phyloP scores from a whole-genome alignment of 108 stramenopile species.

The Halocafeteria seosinensis region DNA sequence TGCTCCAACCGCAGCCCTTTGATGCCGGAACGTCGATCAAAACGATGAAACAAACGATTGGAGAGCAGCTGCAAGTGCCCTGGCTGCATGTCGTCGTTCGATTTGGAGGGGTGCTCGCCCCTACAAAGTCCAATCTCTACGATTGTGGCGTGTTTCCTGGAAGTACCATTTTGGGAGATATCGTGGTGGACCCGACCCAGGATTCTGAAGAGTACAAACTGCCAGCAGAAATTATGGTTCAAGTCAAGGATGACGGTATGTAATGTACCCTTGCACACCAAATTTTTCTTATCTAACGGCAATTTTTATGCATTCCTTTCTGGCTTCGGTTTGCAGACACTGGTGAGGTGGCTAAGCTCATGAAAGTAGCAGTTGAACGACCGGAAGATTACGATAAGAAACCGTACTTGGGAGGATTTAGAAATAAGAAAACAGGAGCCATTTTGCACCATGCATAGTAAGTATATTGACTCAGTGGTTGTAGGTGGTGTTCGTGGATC shows the following conservation, averaged over 20 bases:
- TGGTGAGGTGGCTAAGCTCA: not conserved
- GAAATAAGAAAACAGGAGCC: constrained; percentile 26
- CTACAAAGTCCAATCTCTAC: not conserved
- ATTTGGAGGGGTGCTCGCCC: not conserved
- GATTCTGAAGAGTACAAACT: not conserved
- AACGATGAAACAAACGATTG: too few relatives aligned
- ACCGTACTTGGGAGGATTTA: constrained; percentile 37
- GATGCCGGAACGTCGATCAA: too few relatives aligned
- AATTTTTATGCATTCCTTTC: too few relatives aligned
- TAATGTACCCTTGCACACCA: too few relatives aligned
- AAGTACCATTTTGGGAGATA: not conserved
- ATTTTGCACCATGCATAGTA: constrained; percentile 43
- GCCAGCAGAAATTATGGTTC: not conserved
- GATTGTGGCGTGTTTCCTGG: not conserved
- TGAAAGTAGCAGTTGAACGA: not conserved
- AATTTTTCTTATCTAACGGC: too few relatives aligned
- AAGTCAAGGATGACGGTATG: not conserved
- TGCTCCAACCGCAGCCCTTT: too few relatives aligned
- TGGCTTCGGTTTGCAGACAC: too few relatives aligned
- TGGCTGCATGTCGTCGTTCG: too few relatives aligned
- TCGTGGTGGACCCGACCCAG: not conserved
- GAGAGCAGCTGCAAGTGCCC: too few relatives aligned
- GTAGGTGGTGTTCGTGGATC: too few relatives aligned
- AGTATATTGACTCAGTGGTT: too few relatives aligned
- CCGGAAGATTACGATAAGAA: constrained; percentile 5